Conservation (phyloP, 2,329 filamentous ascomycete species). For the Neofusicoccum kwambonambiense region DNA sequence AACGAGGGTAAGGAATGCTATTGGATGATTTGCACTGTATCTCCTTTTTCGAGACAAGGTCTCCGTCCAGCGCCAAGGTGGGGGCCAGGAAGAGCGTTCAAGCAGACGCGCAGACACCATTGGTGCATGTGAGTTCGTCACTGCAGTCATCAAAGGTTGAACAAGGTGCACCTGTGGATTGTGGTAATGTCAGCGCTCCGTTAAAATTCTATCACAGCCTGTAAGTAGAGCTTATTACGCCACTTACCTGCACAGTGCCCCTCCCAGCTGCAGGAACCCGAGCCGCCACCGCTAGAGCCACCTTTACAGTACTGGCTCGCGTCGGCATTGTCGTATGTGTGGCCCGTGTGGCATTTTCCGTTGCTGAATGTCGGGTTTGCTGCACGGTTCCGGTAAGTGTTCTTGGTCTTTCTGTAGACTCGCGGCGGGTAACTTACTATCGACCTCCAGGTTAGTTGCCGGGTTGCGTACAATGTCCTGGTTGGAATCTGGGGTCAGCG, state of each 20-base stretch:
- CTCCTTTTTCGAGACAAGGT: neutral
- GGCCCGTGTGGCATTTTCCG: neutral
- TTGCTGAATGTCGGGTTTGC: neutral
- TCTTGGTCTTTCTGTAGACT: neutral
- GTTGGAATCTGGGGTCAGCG: slow-evolving; percentile 22
- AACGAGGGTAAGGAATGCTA: too few species aligned
- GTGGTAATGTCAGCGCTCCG: neutral
- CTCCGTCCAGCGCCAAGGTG: too few species aligned
- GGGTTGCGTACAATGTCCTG: neutral
- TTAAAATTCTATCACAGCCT: too few species aligned
- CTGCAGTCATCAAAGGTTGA: neutral
- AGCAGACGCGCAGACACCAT: neutral
- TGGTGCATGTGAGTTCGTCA: neutral
- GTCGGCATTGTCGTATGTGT: neutral
- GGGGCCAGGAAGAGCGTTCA: neutral
- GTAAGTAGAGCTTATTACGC: too few species aligned
- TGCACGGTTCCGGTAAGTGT: neutral
- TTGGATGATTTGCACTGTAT: too few species aligned
- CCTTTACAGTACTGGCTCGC: neutral
- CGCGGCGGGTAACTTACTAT: neutral
- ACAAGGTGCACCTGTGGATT: neutral
- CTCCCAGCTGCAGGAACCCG: neutral
- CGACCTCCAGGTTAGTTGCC: neutral
- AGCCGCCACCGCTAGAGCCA: neutral
- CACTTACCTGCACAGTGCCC: neutral